These are phyloP conservation scores for Austroboletus novae-zelandiae DNA, from an alignment of 1,284 basidiomycete genomes.

Conservation along the genomic window DNA sequence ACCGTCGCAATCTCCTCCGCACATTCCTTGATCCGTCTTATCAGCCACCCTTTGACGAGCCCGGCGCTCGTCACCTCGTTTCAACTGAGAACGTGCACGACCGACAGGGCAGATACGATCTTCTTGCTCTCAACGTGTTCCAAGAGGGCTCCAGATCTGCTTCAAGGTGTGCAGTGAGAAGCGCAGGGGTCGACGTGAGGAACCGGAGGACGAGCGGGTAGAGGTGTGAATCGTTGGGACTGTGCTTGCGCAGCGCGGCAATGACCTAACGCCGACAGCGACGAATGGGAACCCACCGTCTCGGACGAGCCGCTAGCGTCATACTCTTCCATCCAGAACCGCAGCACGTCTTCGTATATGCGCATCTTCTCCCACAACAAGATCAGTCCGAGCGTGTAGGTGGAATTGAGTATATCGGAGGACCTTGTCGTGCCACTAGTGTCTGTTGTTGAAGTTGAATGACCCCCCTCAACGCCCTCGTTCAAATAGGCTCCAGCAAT, in stretches of 20 bases:
- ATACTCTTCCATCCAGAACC: slow-evolving; percentile 85
- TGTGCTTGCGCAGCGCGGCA: slow-evolving; percentile 71
- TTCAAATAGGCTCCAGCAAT: slow-evolving; percentile 83
- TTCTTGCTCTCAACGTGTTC: slow-evolving; percentile 74
- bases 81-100: slow-evolving; percentile 85
- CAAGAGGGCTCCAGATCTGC: slow-evolving; percentile 72
- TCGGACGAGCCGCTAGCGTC: slow-evolving; percentile 33
- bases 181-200: slow-evolving; percentile 74
- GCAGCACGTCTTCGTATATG: slow-evolving; percentile 94
- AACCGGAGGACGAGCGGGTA: slow-evolving; percentile 91
- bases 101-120: slow-evolving; percentile 85
- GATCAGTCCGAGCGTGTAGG: slow-evolving; percentile 74
- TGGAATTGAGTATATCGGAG: slow-evolving; percentile 63
- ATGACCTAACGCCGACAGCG: slow-evolving; percentile 65
- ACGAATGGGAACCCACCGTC: slow-evolving; percentile 21
- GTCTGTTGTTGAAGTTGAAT: no score
- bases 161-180: slow-evolving; percentile 70
- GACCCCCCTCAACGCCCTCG: slow-evolving; percentile 18
- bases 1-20: slow-evolving; percentile 79
- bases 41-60: slow-evolving; percentile 86
- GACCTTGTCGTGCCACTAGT: slow-evolving; percentile 50
- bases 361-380: slow-evolving; percentile 90
- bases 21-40: slow-evolving; percentile 71
- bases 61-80: slow-evolving; percentile 89
- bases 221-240: slow-evolving; percentile 66